Conservation (phyloP, 73 alveolate genomes). For the Breviolum minutum region DNA sequence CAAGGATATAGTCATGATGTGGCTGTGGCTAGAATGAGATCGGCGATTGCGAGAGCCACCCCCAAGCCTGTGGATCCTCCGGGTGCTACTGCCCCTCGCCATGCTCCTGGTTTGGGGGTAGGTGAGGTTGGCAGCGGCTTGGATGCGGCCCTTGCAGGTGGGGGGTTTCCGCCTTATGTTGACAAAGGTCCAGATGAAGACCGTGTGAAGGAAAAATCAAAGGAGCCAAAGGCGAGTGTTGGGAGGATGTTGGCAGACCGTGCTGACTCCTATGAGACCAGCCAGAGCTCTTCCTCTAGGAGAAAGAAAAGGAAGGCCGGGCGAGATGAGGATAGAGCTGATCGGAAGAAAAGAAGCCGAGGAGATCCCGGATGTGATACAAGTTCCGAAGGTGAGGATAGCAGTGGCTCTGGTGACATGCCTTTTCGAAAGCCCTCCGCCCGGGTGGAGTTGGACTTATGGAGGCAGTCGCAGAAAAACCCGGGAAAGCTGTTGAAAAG, state of each 20-base stretch:
- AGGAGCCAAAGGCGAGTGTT: background rate
- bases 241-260: no score
- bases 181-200: background rate
- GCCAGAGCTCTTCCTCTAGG: background rate
- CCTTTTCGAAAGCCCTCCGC: background rate
- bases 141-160: background rate
- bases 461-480: background rate
- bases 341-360: background rate
- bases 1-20: background rate
- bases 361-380: background rate
- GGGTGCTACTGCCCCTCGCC: background rate
- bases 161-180: no score
- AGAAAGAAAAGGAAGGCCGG: background rate
- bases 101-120: background rate
- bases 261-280: background rate
- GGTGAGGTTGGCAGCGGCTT: background rate
- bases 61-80: background rate
- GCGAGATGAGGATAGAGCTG: background rate
- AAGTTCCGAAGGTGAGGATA: no score
- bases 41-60: background rate
- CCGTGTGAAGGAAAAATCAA: background rate
- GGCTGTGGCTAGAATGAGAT: background rate
- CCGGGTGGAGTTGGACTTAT: background rate
- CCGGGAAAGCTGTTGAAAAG: background rate
- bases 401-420: background rate